Evolutionary conservation across 768 basidiomycete species (phyloP), one percentile per base, ranked within the genome.

Genomic region (Cystoderma amianthinum): DNA sequence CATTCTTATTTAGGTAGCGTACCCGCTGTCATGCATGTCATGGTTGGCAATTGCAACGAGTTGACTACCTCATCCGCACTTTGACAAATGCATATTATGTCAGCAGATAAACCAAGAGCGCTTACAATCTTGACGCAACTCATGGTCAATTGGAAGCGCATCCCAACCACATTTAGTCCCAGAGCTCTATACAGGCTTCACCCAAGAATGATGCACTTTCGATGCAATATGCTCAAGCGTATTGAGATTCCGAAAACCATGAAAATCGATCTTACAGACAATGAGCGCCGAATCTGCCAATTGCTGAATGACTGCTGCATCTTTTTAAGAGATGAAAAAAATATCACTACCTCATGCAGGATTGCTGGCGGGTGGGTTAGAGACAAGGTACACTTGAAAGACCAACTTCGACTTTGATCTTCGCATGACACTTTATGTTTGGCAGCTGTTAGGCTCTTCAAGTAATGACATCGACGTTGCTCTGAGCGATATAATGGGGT

Each of bases 341-440:
- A 69, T 7, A 67, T 79, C 16, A 59, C 62, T 3, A 81, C 79
- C 0, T 72, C 77, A 1, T 95, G 95, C 57, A 75, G 96, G 49
- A 88, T 99, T 36, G 96, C 93, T 9, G 96, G 96, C 13, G 96
- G 96, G 15, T 99, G 96, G 96, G 96, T 98, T 34, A 72, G 96
- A 54, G 96, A 99, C 62, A 99, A 99, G 82, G 95, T 93, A 39
- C 12, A 17, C 5, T 17, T 28, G 21, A 20, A 30, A 22, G 38
- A 16, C 33, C 37, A 19, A 24, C 28, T 21, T 20, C n/a, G 28
- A 20, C 36, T 18, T 38, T 34, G 36, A 13, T 34, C 19, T 38
- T 25, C 42, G 32, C 34, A 7, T 35, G 16, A 12, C 22, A 16
- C 15, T 44, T 38, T 45, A 37, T 39, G 44, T 41, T 43, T 19